phyloP scores from a whole-genome alignment of 257 asterid genomes.

The Nicotiana paniculata region DNA sequence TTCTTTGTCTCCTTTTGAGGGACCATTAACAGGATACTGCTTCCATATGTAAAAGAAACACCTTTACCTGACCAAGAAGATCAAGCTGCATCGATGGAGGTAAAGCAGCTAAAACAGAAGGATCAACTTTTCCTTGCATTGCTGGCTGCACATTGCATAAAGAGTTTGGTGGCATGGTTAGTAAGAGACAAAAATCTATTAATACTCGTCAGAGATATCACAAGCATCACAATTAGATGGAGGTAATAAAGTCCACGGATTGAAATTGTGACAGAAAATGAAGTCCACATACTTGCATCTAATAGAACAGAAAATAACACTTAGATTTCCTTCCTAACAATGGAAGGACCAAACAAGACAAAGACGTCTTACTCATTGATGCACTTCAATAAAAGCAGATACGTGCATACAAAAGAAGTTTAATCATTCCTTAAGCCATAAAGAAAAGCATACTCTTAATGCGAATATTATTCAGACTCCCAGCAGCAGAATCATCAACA shows the following conservation, averaged over 20 bases:
- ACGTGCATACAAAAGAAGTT: not conserved
- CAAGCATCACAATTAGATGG: not conserved
- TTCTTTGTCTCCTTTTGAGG: not conserved
- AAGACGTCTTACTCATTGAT: not conserved
- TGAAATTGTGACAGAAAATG: not conserved
- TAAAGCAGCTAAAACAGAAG: conserved; percentile 81
- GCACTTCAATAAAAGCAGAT: not conserved
- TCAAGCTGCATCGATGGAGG: conserved; percentile 99
- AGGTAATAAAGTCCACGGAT: not conserved
- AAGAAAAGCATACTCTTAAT: not conserved
- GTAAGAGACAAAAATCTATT: not conserved
- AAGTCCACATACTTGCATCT: not conserved
- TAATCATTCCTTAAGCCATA: not conserved
- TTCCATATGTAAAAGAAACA: not conserved
- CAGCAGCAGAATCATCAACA: not conserved
- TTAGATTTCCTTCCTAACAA: not conserved
- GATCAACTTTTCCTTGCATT: conserved; percentile 86
- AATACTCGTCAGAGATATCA: not conserved
- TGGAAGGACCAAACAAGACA: not conserved
- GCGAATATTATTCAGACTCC: not conserved
- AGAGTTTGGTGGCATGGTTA: not conserved
- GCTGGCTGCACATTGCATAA: conserved; percentile 51
- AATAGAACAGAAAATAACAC: not conserved
- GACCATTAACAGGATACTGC: not conserved
- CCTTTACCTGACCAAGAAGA: conserved; percentile 88